A percentile compares a stretch with the other conserved stretches of the same genome.
Evolutionary conservation across 2,329 filamentous ascomycete genomes (phyloP).

Genomic region (Fusarium dlaminii): DNA sequence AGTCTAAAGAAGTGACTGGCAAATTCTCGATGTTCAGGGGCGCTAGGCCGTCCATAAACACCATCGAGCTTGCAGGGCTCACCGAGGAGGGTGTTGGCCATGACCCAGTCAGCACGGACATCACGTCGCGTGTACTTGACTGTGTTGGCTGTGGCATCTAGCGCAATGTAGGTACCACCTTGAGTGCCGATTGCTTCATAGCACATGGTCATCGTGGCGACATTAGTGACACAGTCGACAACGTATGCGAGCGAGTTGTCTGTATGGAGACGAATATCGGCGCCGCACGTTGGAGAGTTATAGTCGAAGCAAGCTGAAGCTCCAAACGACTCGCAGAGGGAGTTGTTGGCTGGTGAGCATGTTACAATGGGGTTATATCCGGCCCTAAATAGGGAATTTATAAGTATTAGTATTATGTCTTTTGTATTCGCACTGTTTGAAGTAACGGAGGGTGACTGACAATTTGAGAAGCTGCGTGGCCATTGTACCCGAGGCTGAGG

Average conservation of each 20-base stretch:
- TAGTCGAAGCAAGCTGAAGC: background rate
- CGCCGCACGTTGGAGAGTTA: background rate
- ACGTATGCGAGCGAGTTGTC: background rate
- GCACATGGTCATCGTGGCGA: background rate
- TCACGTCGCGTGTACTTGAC: background rate
- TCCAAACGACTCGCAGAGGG: background rate
- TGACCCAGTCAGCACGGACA: background rate
- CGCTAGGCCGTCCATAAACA: background rate
- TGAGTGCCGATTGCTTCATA: background rate
- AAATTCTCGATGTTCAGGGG: background rate
- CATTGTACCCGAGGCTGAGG: background rate
- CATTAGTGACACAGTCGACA: background rate
- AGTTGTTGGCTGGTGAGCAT: background rate
- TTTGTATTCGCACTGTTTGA: accelerated
- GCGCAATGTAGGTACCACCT: background rate
- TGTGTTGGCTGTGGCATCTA: background rate
- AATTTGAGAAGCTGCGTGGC: background rate
- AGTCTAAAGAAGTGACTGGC: background rate
- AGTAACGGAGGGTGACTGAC: background rate
- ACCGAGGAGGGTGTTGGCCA: background rate
- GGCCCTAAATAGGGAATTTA: background rate
- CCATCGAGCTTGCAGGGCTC: background rate
- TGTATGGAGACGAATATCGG: background rate
- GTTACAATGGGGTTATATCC: background rate
- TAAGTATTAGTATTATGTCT: background rate